Conservation (phyloP, 345 rosid genomes). For the Eucalyptus polybractea region DNA sequence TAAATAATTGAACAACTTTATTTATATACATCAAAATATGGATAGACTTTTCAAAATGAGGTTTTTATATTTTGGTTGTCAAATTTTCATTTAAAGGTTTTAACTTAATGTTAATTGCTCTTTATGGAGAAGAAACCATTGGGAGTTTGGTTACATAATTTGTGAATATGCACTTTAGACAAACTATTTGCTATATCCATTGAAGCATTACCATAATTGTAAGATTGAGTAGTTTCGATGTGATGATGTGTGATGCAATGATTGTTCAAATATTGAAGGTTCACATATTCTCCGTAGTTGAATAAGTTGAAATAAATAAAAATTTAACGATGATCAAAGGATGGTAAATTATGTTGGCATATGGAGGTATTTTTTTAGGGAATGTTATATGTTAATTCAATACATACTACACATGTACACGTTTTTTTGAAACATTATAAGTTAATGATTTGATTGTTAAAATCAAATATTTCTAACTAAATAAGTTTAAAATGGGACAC, state of each 20-base stretch:
- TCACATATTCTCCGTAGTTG: accelerated
- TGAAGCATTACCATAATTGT: not conserved
- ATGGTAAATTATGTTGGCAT: not conserved
- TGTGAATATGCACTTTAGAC: not conserved
- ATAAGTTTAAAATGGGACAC: not conserved
- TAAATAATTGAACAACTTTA: not conserved
- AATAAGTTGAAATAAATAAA: not conserved
- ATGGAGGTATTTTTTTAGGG: not conserved
- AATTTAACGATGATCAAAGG: not conserved
- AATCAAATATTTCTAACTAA: not conserved
- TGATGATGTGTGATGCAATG: not conserved
- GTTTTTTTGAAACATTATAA: not conserved
- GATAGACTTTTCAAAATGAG: not conserved
- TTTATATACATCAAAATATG: not conserved
- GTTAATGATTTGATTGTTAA: not conserved
- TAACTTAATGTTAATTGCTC: not conserved
- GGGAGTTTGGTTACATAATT: not conserved
- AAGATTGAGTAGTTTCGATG: not conserved
- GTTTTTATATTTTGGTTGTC: not conserved
- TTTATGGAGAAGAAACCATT: not conserved
- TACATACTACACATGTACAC: not conserved
- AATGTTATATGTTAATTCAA: not conserved
- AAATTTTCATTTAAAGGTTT: not conserved
- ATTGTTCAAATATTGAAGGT: not conserved
- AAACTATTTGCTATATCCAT: not conserved